Evolutionary conservation across 2,329 filamentous ascomycete genomes (phyloP).

Genomic region (Alternaria sp.): DNA sequence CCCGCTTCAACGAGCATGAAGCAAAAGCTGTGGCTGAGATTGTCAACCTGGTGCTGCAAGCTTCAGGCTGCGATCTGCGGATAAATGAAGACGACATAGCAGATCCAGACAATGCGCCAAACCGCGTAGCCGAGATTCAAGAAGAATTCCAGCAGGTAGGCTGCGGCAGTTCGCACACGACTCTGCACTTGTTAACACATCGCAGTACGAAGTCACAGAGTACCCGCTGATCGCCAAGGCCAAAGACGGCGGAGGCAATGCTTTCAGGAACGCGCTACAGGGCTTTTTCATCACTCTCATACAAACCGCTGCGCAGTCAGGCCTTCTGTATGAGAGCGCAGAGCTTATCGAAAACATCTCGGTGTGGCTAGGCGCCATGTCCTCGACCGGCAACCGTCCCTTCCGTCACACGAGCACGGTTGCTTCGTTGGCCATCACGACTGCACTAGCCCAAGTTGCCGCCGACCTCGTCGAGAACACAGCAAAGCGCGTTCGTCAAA

Average conservation of each 20-base stretch:
- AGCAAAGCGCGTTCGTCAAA: slow-evolving; percentile 77
- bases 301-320: slow-evolving; percentile 79
- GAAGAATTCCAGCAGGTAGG: slow-evolving; percentile 81
- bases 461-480: slow-evolving; percentile 73
- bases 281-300: slow-evolving; percentile 82
- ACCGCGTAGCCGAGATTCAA: slow-evolving; percentile 82
- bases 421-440: slow-evolving; percentile 79
- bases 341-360: slow-evolving; percentile 87
- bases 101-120: slow-evolving; percentile 85
- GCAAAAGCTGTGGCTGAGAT: slow-evolving; percentile 63
- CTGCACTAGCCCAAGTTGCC: slow-evolving; percentile 76
- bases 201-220: slow-evolving; percentile 77
- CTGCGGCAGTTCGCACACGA: slow-evolving; percentile 3
- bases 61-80: slow-evolving; percentile 80
- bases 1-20: slow-evolving; percentile 62
- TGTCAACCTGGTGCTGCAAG: slow-evolving; percentile 67
- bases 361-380: slow-evolving; percentile 89
- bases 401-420: slow-evolving; percentile 95
- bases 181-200: slow-evolving; percentile 16
- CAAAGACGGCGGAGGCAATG: slow-evolving; percentile 74
- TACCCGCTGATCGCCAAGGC: slow-evolving; percentile 89
- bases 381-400: slow-evolving; percentile 82
- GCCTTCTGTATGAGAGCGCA: slow-evolving; percentile 76
- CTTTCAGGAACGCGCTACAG: slow-evolving; percentile 78
- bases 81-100: slow-evolving; percentile 84